Conservation (phyloP, 805 yeast species). For the Candida argentea region DNA sequence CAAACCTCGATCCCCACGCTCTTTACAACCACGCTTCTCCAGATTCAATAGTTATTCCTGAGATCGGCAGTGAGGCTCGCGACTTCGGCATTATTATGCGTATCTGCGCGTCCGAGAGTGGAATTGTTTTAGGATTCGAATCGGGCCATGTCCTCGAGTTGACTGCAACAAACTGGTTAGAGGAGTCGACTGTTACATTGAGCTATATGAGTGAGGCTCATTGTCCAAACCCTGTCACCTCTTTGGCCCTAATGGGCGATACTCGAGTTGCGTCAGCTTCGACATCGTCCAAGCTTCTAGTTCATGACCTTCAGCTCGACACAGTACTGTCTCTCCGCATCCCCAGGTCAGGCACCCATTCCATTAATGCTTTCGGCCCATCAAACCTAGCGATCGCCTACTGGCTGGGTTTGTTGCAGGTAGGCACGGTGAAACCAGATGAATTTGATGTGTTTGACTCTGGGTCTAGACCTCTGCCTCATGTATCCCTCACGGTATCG, state of each 20-base stretch:
- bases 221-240: constrained; percentile 46
- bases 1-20: constrained; percentile 15
- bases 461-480: not conserved
- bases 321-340: not conserved
- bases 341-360: constrained; percentile 9
- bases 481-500: constrained; percentile 3
- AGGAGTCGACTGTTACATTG: not conserved
- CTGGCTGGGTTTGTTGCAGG: constrained; percentile 24
- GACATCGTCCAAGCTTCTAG: constrained; percentile 30
- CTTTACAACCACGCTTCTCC: constrained; percentile 15
- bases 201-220: constrained; percentile 16
- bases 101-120: constrained; percentile 23
- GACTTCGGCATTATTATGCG: constrained; percentile 63
- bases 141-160: constrained; percentile 46
- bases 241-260: constrained; percentile 21
- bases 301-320: constrained; percentile 11
- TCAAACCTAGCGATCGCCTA: constrained; percentile 5
- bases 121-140: constrained; percentile 55
- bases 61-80: constrained; percentile 15
- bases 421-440: constrained; percentile 44
- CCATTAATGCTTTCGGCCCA: constrained; percentile 11
- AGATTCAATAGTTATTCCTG: constrained; percentile 8
- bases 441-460: constrained; percentile 4
- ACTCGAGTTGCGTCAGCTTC: constrained; percentile 35
- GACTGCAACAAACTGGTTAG: constrained; percentile 6